phyloP scores from a whole-genome alignment of 148 eudicot species.

The Talinum fruticosum region DNA sequence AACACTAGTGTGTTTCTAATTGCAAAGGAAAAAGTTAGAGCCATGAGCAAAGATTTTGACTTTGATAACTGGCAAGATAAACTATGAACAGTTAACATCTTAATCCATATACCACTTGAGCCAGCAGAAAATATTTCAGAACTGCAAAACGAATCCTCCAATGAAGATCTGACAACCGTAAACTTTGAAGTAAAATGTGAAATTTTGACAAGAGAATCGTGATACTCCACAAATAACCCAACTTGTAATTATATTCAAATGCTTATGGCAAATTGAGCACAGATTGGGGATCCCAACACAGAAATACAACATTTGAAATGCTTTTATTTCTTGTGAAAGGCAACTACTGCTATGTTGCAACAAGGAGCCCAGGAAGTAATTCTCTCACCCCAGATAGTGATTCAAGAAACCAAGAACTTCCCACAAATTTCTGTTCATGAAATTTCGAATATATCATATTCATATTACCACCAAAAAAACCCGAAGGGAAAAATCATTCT shows the following conservation, averaged over 20 bases:
- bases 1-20: no score
- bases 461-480: no score
- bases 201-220: neutral
- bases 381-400: neutral
- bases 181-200: no score
- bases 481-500: no score
- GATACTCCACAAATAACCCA: neutral
- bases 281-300: neutral
- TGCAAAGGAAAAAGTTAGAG: no score
- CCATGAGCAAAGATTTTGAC: neutral
- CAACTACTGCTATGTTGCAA: neutral
- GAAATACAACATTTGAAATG: neutral
- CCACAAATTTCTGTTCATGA: neutral
- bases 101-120: no score
- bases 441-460: slow-evolving; percentile 8
- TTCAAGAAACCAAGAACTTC: neutral
- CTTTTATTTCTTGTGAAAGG: neutral
- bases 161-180: neutral
- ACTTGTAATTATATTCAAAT: neutral
- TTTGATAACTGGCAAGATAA: no score
- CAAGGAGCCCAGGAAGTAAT: neutral
- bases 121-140: neutral
- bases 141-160: neutral
- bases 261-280: no score
- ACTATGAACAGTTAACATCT: no score